Conservation (phyloP, 768 basidiomycete genomes). For the Tulasnella sp. region DNA sequence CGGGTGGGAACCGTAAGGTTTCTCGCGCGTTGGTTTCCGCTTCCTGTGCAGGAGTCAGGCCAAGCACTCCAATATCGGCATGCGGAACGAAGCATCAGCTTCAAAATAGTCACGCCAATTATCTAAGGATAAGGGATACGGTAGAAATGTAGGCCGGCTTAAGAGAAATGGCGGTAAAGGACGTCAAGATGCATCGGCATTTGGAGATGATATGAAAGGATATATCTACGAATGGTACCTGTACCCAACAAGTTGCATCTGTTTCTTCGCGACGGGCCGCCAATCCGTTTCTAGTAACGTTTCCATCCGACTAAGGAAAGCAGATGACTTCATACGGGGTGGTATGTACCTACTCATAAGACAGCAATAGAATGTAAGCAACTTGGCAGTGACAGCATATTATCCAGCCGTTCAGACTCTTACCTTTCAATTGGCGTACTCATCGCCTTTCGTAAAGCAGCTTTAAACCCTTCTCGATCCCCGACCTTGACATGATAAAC, state of each 20-base stretch:
- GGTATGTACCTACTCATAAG: background rate
- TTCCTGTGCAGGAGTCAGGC: too few species aligned
- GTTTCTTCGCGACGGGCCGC: background rate
- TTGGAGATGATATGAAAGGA: too few species aligned
- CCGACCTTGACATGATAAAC: slow-evolving; percentile 27
- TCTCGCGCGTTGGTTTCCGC: too few species aligned
- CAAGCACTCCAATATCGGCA: too few species aligned
- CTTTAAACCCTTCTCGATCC: slow-evolving; percentile 20
- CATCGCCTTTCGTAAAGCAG: slow-evolving; percentile 23
- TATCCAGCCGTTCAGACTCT: slow-evolving; percentile 5
- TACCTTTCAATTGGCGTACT: slow-evolving; percentile 24
- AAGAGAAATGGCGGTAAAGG: too few species aligned
- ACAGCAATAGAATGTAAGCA: background rate
- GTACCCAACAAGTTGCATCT: background rate
- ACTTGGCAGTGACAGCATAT: background rate
- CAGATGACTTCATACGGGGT: background rate
- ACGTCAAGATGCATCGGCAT: too few species aligned
- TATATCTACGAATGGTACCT: too few species aligned
- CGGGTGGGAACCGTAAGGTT: too few species aligned
- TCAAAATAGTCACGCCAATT: too few species aligned
- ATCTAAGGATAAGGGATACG: too few species aligned
- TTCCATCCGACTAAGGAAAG: background rate
- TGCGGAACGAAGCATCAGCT: too few species aligned
- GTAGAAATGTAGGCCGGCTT: too few species aligned
- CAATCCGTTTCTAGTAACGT: background rate